A percentile compares a stretch with the other conserved stretches of the same genome.
These are phyloP conservation scores for Pyrenula aspistea DNA, from an alignment of 495 filamentous ascomycete species.

Conservation along the genomic window DNA sequence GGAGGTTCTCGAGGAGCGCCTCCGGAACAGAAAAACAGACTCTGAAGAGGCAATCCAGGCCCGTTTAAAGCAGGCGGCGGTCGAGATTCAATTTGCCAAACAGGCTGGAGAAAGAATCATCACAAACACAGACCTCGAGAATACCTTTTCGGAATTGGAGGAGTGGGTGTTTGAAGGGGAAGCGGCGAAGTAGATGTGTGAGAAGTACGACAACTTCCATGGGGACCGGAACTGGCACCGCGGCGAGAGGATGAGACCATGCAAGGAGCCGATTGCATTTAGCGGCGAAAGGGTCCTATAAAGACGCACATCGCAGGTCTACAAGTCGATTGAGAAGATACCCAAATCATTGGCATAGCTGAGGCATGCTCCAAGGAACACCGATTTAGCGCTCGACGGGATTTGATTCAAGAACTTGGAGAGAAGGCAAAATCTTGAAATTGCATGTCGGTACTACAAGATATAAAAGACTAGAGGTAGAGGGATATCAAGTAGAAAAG, in stretches of 20 bases:
- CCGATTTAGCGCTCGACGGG: too few species aligned
- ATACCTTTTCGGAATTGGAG: slow-evolving; percentile 67
- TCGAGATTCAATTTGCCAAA: slow-evolving; percentile 71
- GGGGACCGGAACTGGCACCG: too few species aligned
- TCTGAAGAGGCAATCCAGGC: slow-evolving; percentile 63
- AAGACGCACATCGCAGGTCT: too few species aligned
- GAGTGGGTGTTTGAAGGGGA: slow-evolving; percentile 46
- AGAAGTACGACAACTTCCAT: too few species aligned
- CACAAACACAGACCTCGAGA: slow-evolving; percentile 82
- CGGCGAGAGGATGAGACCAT: too few species aligned
- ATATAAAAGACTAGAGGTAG: neutral
- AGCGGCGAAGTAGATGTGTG: slow-evolving; percentile 19
- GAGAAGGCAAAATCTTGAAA: neutral
- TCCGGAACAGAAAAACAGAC: slow-evolving; percentile 78
- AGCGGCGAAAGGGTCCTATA: too few species aligned
- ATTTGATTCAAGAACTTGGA: too few species aligned
- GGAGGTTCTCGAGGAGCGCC: slow-evolving; percentile 59
- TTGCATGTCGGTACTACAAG: neutral
- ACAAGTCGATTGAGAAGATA: too few species aligned
- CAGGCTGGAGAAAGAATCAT: slow-evolving; percentile 69
- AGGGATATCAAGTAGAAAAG: neutral
- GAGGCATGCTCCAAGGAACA: too few species aligned
- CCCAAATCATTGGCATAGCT: too few species aligned
- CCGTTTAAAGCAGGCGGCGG: slow-evolving; percentile 63
- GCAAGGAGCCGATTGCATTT: too few species aligned